These are phyloP conservation scores for Ustulina deusta DNA, from an alignment of 2,329 filamentous ascomycete species.

Conservation along the genomic window DNA sequence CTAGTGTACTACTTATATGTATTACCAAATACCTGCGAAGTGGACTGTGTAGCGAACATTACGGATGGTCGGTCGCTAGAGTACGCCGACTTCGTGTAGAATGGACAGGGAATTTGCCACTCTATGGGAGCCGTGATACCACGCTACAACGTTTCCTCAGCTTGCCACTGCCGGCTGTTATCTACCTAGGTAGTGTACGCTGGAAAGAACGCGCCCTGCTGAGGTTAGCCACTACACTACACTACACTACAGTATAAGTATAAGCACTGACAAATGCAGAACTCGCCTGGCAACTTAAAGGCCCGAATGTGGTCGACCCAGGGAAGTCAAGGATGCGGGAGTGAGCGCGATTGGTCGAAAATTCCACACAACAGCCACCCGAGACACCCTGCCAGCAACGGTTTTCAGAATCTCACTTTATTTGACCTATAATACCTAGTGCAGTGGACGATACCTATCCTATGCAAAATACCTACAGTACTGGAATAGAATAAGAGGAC, in stretches of 20 bases:
- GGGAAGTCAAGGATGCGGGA: conserved; percentile 37
- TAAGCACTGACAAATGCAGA: conserved; percentile 29
- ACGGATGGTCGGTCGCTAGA: background rate
- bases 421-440: background rate
- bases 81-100: conserved; percentile 28
- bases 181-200: conserved; percentile 3
- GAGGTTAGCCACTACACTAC: conserved; percentile 3
- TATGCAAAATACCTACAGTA: background rate
- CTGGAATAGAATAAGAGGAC: background rate
- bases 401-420: conserved; percentile 43
- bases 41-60: background rate
- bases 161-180: conserved; percentile 26
- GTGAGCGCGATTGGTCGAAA: conserved; percentile 43
- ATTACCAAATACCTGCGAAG: background rate
- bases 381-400: conserved; percentile 42
- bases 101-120: conserved; percentile 28
- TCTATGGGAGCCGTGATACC: conserved; percentile 25
- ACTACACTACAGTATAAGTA: background rate
- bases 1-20: background rate
- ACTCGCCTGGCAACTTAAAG: conserved; percentile 39
- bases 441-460: too few species aligned
- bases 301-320: conserved; percentile 46
- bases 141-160: conserved; percentile 37
- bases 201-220: background rate
- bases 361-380: conserved; percentile 41